Percentiles rank a stretch among this genome's conserved stretches.
Conservation (phyloP, 2,329 filamentous ascomycete genomes). For the Elsinoe perseae region DNA sequence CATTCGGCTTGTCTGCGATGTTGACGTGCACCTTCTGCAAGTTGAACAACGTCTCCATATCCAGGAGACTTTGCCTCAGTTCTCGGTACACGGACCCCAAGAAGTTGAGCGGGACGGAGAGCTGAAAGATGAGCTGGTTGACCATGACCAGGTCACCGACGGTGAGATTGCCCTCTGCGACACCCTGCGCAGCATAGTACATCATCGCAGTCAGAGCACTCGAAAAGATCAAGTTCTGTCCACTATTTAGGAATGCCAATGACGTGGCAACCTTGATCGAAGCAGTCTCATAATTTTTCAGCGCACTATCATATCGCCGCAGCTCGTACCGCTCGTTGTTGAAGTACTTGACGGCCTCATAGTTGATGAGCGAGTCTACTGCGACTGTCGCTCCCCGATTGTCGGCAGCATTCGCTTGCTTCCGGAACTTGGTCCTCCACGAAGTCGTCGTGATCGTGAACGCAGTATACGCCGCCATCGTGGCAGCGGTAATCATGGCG, state of each 20-base stretch:
- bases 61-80: constrained; percentile 83
- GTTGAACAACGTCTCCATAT: constrained; percentile 98
- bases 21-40: constrained; percentile 91
- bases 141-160: constrained; percentile 98
- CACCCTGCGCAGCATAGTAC: constrained; percentile 88
- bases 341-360: constrained; percentile 98
- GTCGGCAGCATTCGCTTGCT: constrained; percentile 91
- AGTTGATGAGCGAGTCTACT: constrained; percentile 96
- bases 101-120: constrained; percentile 95
- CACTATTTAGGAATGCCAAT: constrained; percentile 82
- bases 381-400: constrained; percentile 93
- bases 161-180: constrained; percentile 70
- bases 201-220: constrained; percentile 93
- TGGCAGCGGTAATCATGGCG: constrained; percentile 78
- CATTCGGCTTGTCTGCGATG: constrained; percentile 68
- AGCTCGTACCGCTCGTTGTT: constrained; percentile 98
- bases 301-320: constrained; percentile 75
- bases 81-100: constrained; percentile 96
- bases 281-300: constrained; percentile 80
- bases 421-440: constrained; percentile 93
- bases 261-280: constrained; percentile 97
- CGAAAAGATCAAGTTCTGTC: constrained; percentile 96
- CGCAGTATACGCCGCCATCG: constrained; percentile 90
- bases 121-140: constrained; percentile 96
- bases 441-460: constrained; percentile 96